phyloP scores from a whole-genome alignment of 306 rosid species.

The Gastrolobium bilobum region DNA sequence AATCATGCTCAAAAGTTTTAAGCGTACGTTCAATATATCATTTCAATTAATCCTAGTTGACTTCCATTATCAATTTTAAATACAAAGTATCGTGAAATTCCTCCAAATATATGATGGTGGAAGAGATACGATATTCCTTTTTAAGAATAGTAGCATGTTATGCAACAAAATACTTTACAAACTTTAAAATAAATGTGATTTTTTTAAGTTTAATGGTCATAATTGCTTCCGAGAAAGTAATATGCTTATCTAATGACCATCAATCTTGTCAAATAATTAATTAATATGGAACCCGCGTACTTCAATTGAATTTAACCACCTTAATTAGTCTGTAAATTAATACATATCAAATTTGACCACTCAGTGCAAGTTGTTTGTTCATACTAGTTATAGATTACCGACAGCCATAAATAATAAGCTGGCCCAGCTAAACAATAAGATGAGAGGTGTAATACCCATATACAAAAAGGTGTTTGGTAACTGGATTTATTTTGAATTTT shows the following conservation, averaged over 20 bases:
- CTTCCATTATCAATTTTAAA: background rate
- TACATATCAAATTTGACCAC: background rate
- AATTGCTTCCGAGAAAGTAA: conserved; percentile 34
- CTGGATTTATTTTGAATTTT: no score
- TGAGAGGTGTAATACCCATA: background rate
- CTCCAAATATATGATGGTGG: background rate
- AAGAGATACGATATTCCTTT: background rate
- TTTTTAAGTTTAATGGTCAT: conserved; percentile 2
- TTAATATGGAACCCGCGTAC: background rate
- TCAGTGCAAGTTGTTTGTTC: background rate
- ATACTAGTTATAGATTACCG: background rate
- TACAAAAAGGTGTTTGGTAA: no score
- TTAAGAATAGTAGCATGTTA: background rate
- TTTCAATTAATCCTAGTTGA: conserved; percentile 12
- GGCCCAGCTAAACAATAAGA: conserved; percentile 11
- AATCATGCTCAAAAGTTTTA: background rate
- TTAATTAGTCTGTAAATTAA: background rate
- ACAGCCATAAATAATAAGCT: conserved; percentile 7
- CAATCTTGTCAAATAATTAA: conserved; percentile 40
- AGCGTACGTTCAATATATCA: background rate
- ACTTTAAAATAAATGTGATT: conserved; percentile 4
- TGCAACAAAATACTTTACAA: background rate
- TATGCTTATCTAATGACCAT: conserved; percentile 27
- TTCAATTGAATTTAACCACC: conserved; percentile 18
- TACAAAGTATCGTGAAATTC: background rate